Evolutionary conservation across 352 stramenopile genomes (phyloP), one percentile per base, ranked within the genome.

Genomic region (Globisporangium mamillatum): DNA sequence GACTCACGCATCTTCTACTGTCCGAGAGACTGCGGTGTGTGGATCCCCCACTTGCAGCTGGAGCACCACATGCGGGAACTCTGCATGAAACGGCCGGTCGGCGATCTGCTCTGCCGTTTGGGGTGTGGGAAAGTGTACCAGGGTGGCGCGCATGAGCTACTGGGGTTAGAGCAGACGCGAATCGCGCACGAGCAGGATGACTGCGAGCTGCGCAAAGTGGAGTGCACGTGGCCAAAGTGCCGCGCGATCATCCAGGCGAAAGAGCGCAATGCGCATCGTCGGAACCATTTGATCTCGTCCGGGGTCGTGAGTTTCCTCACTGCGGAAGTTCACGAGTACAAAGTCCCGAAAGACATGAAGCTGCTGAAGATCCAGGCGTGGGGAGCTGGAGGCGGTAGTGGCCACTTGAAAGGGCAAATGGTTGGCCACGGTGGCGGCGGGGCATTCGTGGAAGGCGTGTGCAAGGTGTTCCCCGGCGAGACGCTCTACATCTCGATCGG

Each of bases 211-310:
- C 86, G 86, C 5, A 86, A 89, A 60, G 82, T 92, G 5, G 75
- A 81, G 60, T 94, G 86, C 65, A 90, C 80, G 32, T 94, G 86
- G 86, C 84, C 84, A 14, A 80, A 82, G 44, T 94, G 86, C 62
- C 72, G 78, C 18, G 80, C 74, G 1, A 38, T 66, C 2, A 79
- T 92, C 34, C 7, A 82, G 7, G 84, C 86, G 1, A 82, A 79
- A 52, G 82, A 94, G 22, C 76, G 82, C 27, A 91, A 90, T 38
- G 69, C 73, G 24, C 86, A 94, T 44, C 78, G 86, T 0, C 79
- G 76, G 10, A 75, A 70, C 4, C 86, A 94, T 50, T 38, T 94
- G 41, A 72, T 89, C 24, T 77, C 78, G 10, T 89, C 82, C 0
- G 86, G 86, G 3, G 78, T 92, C 34, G 56, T 79, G 52, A 89